Evolutionary conservation across 345 rosid species (phyloP), one percentile per base, ranked within the genome.

Genomic region (Moricandia arvensis): DNA sequence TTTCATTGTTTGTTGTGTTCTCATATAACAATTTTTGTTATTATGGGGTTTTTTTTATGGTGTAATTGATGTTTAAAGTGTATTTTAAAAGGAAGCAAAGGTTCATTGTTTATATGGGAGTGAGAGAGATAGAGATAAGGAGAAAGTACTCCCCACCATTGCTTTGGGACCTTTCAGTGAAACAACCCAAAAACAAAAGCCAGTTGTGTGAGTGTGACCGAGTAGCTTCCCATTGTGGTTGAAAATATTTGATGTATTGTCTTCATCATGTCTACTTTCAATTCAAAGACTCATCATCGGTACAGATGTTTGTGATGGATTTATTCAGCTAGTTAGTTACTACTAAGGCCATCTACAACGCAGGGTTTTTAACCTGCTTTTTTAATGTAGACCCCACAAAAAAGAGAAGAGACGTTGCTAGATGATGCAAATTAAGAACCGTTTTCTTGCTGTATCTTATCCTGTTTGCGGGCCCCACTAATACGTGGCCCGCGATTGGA

Each of bases 201-300:
- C 75, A 76, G 49, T 69, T 62, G 79, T 69, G 31, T 26, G 47
- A 76, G n/a, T 62, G 75, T 54, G 80, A 76, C 80, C 70, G 70
- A 76, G 35, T 63, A 69, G 69, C 75, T 76, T 69, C 69, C 59
- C 70, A 30, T 69, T 63, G 38, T 76, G 65, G 65, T 76, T 69
- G 75, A 69, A 76, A 13, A 54, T 69, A 69, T 76, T 63, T 76
- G 75, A 69, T 31, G 70, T 69, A 8, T 62, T 76, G 64, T 54
- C 61, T 69, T 76, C 75, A 62, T 76, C 75, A 62, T 76, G 75
- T 76, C 75, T 69, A 70, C 75, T 69, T 69, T 38, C 59, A 62
- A 33, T 69, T 69, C 70, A 69, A 69, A 37, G 58, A 69, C 21
- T 69, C 75, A 62, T 76, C 59, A 76, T 47, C 53, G 53, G 18